Evolutionary conservation across 2,329 filamentous ascomycete species (phyloP), one percentile per base, ranked within the genome.

Genomic region (Aspergillus carbonarius): DNA sequence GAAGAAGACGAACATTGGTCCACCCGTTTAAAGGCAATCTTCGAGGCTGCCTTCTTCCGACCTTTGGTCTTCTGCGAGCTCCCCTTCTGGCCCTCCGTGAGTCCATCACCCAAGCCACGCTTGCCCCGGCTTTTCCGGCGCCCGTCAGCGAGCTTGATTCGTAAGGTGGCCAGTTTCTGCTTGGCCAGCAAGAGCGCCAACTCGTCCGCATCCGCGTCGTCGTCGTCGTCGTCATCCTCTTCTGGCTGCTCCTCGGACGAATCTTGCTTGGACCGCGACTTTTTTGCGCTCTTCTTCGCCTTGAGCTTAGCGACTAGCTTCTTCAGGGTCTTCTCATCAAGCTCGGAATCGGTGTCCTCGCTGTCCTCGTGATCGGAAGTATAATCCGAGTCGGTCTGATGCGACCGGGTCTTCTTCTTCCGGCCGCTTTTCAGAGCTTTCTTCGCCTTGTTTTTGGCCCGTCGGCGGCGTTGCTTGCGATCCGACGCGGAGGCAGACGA

Each of bases 21-120:
- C 1, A 90, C 85, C 37, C 87, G 81, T 73, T 89, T 89, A 73
- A 82, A 90, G n/a, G 85, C 85, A n/a, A 85, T 76, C 60, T 84
- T 85, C 17, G 81, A 83, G 6, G 75, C 83, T 27, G 77, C 77
- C 54, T 77, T 78, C 63, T 77, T 79, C 65, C 77, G 78, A 17
- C 60, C 56, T 62, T 75, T 79, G 61, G 61, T 68, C 57, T 54
- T 70, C 54, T 54, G 65, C 50, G 46, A 66, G 54, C 51, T 37
- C 10, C 64, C 71, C 68, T 60, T 66, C 46, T 59, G 58, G 18
- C 40, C 42, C 32, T 66, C 58, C n/a, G 46, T 47, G 13, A 63
- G 53, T 25, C 49, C 58, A 42, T 65, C 58, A 23, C 52, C 37
- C 9, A 61, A 53, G 35, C 34, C 27, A n/a, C 66, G 57, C 40